A percentile compares a stretch with the other conserved stretches of the same genome.
phyloP scores from a whole-genome alignment of 1,139 yeast species.

The Nematodospora anomalae region DNA sequence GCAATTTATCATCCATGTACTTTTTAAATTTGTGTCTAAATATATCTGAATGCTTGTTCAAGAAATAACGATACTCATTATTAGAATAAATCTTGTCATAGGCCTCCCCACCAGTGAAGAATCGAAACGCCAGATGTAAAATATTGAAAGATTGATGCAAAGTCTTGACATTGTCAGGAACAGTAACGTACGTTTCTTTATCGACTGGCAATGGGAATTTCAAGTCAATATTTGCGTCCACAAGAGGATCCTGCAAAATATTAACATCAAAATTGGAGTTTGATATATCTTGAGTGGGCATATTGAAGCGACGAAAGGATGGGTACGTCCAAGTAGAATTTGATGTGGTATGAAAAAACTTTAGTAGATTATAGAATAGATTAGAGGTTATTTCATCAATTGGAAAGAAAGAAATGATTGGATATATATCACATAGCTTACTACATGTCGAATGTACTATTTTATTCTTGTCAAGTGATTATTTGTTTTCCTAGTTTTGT shows the following conservation, averaged over 20 bases:
- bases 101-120: constrained; percentile 26
- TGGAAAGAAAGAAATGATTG: no score
- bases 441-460: no score
- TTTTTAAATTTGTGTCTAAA: constrained; percentile 31
- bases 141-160: constrained; percentile 29
- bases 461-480: no score
- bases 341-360: no score
- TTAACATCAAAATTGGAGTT: constrained; percentile 34
- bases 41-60: constrained; percentile 32
- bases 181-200: constrained; percentile 29
- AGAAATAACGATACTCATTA: constrained; percentile 37
- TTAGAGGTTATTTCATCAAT: no score
- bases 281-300: constrained; percentile 12
- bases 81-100: constrained; percentile 34
- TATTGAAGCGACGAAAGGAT: no score
- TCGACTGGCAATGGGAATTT: constrained; percentile 45
- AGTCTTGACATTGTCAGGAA: constrained; percentile 30
- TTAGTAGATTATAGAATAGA: no score
- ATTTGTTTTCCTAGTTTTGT: no score
- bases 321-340: no score
- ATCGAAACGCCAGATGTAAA: constrained; percentile 33
- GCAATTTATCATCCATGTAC: constrained; percentile 37
- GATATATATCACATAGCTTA: no score
- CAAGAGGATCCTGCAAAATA: constrained; percentile 37
- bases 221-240: constrained; percentile 33